Evolutionary conservation across 1,139 yeast species (phyloP), one percentile per base, ranked within the genome.

Genomic region (Sugiyamaella castrensis): DNA sequence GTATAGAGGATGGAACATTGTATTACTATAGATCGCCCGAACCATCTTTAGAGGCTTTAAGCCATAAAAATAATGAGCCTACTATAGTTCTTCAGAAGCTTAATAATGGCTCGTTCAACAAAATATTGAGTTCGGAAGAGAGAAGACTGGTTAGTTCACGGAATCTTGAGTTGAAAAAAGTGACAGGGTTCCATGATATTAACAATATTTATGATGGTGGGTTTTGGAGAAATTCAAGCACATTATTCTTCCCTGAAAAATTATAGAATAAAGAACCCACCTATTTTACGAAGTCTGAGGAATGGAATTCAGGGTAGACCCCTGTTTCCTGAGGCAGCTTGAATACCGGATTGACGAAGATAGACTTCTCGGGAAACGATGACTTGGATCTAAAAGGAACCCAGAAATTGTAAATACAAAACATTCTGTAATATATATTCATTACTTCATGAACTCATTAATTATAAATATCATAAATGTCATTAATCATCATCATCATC

Each of bases 171-270:
- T 51, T 78, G 38, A 53, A 40, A 9, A 60, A 61, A 39, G 68
- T 82, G 1, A 48, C 53, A 6, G 67, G 71, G 11, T 73, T 80
- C 54, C 71, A 69, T 1, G 82, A 80, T 16, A 59, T 87, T 48
- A 71, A 66, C 35, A 87, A 87, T 59, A 71, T 83, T 7, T 87
- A 87, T 63, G 95, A 87, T 59, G 57, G 57, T 7, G 95, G 95
- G 8, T 81, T 83, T 58, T 58, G 69, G 65, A 51, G 56, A 0
- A 84, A 85, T 59, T 52, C 80, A 8, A 62, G 53, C 35, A 72
- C 73, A 36, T 60, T 78, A 16, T 30, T 73, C 26, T 64, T 66
- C 37, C 60, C 60, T 8, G 40, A 36, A 15, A 28, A 26, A 19
- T 27, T 48, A 13, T 52, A 43, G 40, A 8, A 15, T 16, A 34